These are phyloP conservation scores for Adiantum capillusveneris DNA, from an alignment of 75 land plant species.

Conservation along the genomic window DNA sequence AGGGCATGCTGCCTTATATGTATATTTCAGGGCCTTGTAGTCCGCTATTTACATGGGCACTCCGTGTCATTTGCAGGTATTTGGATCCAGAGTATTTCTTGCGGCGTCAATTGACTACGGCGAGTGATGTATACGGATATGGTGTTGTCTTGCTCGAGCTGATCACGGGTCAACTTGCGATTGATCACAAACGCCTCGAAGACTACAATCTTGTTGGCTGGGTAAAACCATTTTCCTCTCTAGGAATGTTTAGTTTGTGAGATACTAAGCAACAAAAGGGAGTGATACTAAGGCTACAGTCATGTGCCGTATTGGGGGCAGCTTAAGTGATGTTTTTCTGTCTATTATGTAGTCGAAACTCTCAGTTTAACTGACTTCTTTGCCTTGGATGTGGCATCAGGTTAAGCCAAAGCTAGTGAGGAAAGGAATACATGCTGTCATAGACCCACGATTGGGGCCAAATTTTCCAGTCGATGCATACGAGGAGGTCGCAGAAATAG, in stretches of 20 bases:
- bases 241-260: too few species aligned
- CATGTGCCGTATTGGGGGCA: too few species aligned
- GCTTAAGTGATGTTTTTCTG: too few species aligned
- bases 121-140: slow-evolving; percentile 34
- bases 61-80: slow-evolving; percentile 22
- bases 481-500: slow-evolving; percentile 11
- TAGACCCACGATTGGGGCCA: slow-evolving; percentile 17
- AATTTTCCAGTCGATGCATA: slow-evolving; percentile 16
- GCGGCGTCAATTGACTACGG: slow-evolving; percentile 26
- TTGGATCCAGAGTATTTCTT: slow-evolving; percentile 32
- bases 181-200: slow-evolving; percentile 23
- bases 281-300: too few species aligned
- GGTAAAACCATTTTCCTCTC: slow-evolving; percentile 8
- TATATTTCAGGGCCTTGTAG: too few species aligned
- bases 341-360: too few species aligned
- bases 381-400: too few species aligned
- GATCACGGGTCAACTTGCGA: slow-evolving; percentile 26
- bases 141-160: slow-evolving; percentile 28
- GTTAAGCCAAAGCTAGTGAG: slow-evolving; percentile 18
- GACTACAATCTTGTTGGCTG: slow-evolving; percentile 27
- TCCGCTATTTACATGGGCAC: too few species aligned
- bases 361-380: too few species aligned
- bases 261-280: not conserved
- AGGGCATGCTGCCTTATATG: too few species aligned
- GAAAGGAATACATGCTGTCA: slow-evolving; percentile 12